Conservation (phyloP, 176 grass and related monocot species). For the Oryza coarctata region DNA sequence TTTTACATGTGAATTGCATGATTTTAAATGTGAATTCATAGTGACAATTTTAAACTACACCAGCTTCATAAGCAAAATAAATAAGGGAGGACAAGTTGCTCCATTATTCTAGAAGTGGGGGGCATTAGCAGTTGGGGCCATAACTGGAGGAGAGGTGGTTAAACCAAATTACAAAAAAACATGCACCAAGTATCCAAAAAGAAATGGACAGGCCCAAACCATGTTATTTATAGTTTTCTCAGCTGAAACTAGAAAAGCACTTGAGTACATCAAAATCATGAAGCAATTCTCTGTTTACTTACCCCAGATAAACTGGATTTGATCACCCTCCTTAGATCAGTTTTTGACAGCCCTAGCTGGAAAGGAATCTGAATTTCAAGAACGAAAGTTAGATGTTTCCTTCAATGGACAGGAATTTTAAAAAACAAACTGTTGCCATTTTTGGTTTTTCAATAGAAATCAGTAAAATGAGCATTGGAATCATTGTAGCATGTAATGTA, state of each 20-base stretch:
- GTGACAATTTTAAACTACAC: not conserved
- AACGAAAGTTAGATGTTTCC: slow-evolving; percentile 8
- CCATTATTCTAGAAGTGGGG: not conserved
- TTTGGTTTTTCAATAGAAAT: not conserved
- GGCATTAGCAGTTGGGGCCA: not conserved
- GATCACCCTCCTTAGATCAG: slow-evolving; percentile 91
- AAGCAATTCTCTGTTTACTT: slow-evolving; percentile 42
- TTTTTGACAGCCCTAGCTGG: slow-evolving; percentile 82
- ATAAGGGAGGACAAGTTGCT: not conserved
- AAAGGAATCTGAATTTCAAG: slow-evolving; percentile 82
- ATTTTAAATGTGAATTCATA: not conserved
- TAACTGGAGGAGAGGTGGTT: not conserved
- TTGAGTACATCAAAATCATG: not conserved
- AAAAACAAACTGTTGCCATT: slow-evolving; percentile 3
- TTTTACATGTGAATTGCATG: not conserved
- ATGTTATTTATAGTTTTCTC: slow-evolving; percentile 4
- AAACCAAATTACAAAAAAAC: not conserved
- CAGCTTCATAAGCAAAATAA: slow-evolving; percentile 13
- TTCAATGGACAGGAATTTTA: slow-evolving; percentile 1
- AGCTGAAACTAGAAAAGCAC: slow-evolving; percentile 14
- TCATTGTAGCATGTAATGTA: slow-evolving; percentile 6
- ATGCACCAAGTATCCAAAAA: not conserved
- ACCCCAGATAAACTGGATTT: slow-evolving; percentile 87
- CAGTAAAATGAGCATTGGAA: not conserved
- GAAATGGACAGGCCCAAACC: not conserved